Base-by-base conservation (phyloP, 768 basidiomycete species). In the Hygrophorus russula region DNA sequence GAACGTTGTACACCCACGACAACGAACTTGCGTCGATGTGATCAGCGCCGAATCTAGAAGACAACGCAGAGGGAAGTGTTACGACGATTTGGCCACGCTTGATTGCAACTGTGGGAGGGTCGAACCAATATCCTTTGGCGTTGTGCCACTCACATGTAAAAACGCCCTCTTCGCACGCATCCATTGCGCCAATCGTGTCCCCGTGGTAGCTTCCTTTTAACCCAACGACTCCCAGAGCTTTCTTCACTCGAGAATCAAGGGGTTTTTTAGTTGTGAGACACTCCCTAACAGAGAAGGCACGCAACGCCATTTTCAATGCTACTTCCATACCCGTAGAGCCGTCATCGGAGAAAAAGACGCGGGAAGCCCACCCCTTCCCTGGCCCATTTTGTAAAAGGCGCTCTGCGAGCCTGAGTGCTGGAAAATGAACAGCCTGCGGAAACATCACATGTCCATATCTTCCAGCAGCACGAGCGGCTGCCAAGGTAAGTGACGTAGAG, bases 391-490 rank as follows among this genome's bases (percentile, higher is more conserved):
- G 58, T 13, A 94, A 61, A 15, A 97, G 68, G 14, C 75, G 73
- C 56, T 97, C 93, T 1, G 90, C 80, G 15, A 98, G 74, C 27
- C 72, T 63, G 2, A 98, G 67, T 0, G 94, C 94, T 7, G 94
- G 94, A 2, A 75, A 70, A 56, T 97, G 86, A 0, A 80, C 80
- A 2, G 87, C 85, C 49, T 83, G 78, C 7, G 94, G 94, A 59
- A 92, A 97, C 70, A 98, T 90, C 51, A 98, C 92, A 60, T 98
- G 94, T 0, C 94, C 94, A 54, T 97, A 98, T 2, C 94, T 74
- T 6, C 94, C 94, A 13, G 90, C 82, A 5, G 92, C 91, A 28
- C 73, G 70, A 1, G 93, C 92, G 0, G 90, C 93, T 7, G 93
- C 90, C 34, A 93, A 68, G 0, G 87, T 80, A 11, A 96, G 70